These are phyloP conservation scores for Leccinum subgranulosum DNA, from an alignment of 768 basidiomycete species.

Conservation along the genomic window DNA sequence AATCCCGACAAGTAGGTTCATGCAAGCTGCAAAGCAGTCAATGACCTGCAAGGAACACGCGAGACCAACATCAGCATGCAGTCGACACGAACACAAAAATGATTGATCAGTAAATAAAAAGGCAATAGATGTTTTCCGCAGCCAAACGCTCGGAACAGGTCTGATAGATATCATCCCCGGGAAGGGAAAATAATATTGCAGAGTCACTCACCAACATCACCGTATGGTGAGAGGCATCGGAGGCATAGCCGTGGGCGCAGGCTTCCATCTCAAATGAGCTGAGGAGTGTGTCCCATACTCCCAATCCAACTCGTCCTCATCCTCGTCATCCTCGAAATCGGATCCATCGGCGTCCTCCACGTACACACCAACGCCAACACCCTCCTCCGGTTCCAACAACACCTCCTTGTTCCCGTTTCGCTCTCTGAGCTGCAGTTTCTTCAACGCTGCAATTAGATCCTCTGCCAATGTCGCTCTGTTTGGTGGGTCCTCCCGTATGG, in stretches of 20 bases:
- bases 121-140: slow-evolving; percentile 69
- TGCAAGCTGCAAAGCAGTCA: background rate
- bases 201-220: slow-evolving; percentile 26
- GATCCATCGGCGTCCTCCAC: slow-evolving; percentile 67
- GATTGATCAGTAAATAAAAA: slow-evolving; percentile 39
- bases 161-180: slow-evolving; percentile 66
- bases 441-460: slow-evolving; percentile 80
- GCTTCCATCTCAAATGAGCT: slow-evolving; percentile 49
- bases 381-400: slow-evolving; percentile 65
- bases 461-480: slow-evolving; percentile 80
- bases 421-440: slow-evolving; percentile 58
- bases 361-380: slow-evolving; percentile 71
- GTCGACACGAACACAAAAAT: background rate
- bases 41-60: slow-evolving; percentile 6
- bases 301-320: slow-evolving; percentile 45
- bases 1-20: background rate
- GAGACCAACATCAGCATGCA: slow-evolving; percentile 7
- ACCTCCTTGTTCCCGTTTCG: slow-evolving; percentile 45
- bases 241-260: slow-evolving; percentile 54
- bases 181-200: slow-evolving; percentile 5
- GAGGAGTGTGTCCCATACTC: slow-evolving; percentile 51
- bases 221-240: slow-evolving; percentile 35
- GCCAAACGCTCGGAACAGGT: slow-evolving; percentile 68
- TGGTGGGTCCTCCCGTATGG: slow-evolving; percentile 84
- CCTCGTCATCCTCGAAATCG: slow-evolving; percentile 24